Conservation (phyloP, 129 eudicot species). For the Helianthus tuberosus region DNA sequence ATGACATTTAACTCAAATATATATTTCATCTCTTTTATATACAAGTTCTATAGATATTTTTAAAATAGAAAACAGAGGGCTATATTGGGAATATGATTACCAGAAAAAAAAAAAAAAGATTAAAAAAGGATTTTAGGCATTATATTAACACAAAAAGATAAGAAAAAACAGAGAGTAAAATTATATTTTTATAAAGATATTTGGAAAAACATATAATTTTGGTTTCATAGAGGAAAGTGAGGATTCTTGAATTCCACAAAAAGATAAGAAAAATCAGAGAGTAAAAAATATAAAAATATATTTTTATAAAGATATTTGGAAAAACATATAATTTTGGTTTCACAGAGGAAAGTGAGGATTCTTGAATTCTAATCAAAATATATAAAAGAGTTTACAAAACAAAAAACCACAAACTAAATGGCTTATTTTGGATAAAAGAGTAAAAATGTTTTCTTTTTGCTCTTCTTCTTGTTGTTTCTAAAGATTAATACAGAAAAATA, state of each 20-base stretch:
- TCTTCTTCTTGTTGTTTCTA: neutral
- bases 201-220: neutral
- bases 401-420: neutral
- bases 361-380: neutral
- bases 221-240: neutral
- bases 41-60: neutral
- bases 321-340: neutral
- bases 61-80: neutral
- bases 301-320: neutral
- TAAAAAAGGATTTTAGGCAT: neutral
- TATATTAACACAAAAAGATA: neutral
- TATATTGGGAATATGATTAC: constrained; percentile 1
- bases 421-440: neutral
- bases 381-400: constrained; percentile 4
- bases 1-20: too few species aligned
- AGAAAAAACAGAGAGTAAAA: neutral
- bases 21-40: neutral
- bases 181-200: neutral
- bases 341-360: neutral
- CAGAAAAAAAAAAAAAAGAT: neutral
- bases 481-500: constrained; percentile 5
- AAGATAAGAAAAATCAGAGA: too few species aligned
- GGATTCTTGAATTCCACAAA: neutral
- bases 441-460: neutral
- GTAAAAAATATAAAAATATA: too few species aligned